Evolutionary conservation across 176 grass and related monocot genomes (phyloP).

Genomic region (Phyllostachys edulis): DNA sequence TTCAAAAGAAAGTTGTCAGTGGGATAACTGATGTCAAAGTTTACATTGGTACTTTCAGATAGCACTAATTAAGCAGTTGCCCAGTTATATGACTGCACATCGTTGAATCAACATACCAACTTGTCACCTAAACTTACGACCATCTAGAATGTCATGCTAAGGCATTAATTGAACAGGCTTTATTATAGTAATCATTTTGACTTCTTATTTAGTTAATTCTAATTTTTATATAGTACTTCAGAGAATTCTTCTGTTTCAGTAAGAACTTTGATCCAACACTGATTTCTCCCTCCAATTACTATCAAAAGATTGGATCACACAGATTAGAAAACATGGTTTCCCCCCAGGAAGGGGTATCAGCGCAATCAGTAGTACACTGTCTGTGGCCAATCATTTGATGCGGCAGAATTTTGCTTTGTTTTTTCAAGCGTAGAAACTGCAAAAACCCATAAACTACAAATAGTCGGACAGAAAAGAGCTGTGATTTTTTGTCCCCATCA

Average conservation of each 20-base stretch:
- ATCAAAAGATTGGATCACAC: slow-evolving; percentile 6
- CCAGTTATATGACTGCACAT: background rate
- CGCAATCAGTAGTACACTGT: slow-evolving; percentile 28
- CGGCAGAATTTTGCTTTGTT: slow-evolving; percentile 10
- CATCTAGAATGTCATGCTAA: background rate
- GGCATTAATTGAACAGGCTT: background rate
- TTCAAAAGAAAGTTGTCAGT: background rate
- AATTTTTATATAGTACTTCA: background rate
- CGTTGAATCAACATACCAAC: background rate
- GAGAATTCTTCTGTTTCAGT: background rate
- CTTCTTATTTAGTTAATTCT: background rate
- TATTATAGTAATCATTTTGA: background rate
- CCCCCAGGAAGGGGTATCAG: background rate
- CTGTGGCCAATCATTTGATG: slow-evolving; percentile 48
- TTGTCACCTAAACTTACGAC: background rate
- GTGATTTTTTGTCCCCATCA: background rate
- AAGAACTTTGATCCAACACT: slow-evolving; percentile 8
- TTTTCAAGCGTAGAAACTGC: background rate
- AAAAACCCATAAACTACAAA: slow-evolving; percentile 3
- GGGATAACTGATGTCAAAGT: background rate
- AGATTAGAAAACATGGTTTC: slow-evolving; percentile 26
- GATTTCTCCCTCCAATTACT: background rate
- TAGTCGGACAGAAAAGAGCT: slow-evolving; percentile 22
- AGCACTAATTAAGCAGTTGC: background rate
- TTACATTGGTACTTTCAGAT: background rate